phyloP scores from a whole-genome alignment of 2,329 filamentous ascomycete genomes.

The Furcasterigmium sp. region DNA sequence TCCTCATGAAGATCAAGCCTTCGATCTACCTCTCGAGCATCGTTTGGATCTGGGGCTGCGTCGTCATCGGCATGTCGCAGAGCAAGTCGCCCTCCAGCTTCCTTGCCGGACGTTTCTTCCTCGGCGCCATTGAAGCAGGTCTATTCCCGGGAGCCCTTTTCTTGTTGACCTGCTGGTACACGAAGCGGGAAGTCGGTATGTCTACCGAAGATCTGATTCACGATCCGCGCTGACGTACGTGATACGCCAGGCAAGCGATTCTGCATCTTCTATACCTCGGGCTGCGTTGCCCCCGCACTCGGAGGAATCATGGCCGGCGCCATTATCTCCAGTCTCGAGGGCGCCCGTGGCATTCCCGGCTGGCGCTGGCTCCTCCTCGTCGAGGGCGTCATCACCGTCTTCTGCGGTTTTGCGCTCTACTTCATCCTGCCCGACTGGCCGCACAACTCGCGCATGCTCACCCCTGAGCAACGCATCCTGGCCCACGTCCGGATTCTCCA shows the following conservation, averaged over 20 bases:
- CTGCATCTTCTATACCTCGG: constrained; percentile 49
- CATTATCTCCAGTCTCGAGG: constrained; percentile 26
- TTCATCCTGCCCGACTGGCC: constrained; percentile 14
- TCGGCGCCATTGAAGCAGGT: constrained; percentile 42
- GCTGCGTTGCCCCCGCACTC: constrained; percentile 41
- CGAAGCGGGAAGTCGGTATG: constrained; percentile 36
- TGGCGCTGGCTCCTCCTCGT: constrained; percentile 26
- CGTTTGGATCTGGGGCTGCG: constrained; percentile 9
- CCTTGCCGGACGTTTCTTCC: constrained; percentile 34
- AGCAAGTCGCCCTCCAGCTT: neutral
- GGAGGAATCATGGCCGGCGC: constrained; percentile 35
- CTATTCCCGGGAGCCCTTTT: constrained; percentile 45
- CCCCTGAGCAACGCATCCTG: constrained; percentile 12
- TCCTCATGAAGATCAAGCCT: constrained; percentile 36
- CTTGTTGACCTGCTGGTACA: constrained; percentile 48
- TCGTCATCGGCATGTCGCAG: constrained; percentile 22
- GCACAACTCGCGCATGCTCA: constrained; percentile 13
- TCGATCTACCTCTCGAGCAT: constrained; percentile 9
- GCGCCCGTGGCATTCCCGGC: constrained; percentile 16
- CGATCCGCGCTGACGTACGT: neutral
- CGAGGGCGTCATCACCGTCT: constrained; percentile 26
- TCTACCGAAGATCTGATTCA: fast-evolving
- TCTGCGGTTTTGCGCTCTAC: constrained; percentile 18
- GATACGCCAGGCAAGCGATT: constrained; percentile 49
- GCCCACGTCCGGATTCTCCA: constrained; percentile 13